Evolutionary conservation across 2,329 filamentous ascomycete species (phyloP).

Genomic region (Neonectria magnoliae): DNA sequence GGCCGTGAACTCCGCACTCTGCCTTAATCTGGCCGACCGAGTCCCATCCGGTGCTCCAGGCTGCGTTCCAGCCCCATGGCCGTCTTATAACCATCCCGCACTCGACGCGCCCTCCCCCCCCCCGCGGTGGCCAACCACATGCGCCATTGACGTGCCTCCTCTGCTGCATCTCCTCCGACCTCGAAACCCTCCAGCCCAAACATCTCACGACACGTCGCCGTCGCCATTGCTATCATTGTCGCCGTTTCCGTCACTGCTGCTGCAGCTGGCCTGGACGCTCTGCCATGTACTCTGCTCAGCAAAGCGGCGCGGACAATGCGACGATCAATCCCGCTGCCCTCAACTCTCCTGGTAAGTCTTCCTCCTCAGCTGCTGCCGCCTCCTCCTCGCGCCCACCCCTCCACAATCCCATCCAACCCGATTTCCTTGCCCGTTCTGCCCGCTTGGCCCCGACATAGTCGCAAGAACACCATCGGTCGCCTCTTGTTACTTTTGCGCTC

Average conservation of each 20-base stretch:
- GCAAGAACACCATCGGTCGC: conserved; percentile 9
- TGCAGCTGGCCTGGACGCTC: conserved; percentile 41
- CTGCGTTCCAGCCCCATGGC: conserved; percentile 33
- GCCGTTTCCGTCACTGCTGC: conserved; percentile 34
- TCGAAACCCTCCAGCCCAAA: conserved; percentile 59
- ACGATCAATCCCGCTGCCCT: conserved; percentile 92
- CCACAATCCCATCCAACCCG: conserved; percentile 24
- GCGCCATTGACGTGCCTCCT: conserved; percentile 59
- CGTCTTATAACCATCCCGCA: conserved; percentile 41
- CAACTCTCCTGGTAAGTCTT: conserved; percentile 77
- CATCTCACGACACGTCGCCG: conserved; percentile 69
- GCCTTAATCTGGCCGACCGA: conserved; percentile 35
- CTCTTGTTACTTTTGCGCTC: conserved; percentile 20
- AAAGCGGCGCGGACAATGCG: conserved; percentile 82
- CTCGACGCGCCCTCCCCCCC: conserved; percentile 36
- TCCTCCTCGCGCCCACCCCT: conserved; percentile 28
- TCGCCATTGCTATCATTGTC: conserved; percentile 53
- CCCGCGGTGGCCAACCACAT: conserved; percentile 61
- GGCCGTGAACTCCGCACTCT: conserved; percentile 19
- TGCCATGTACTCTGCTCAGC: conserved; percentile 55
- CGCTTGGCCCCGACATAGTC: conserved; percentile 8
- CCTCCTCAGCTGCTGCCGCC: conserved; percentile 28
- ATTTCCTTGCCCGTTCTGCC: conserved; percentile 13
- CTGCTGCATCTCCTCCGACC: conserved; percentile 52
- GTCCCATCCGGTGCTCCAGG: conserved; percentile 34